Conservation (phyloP, 345 rosid genomes). For the Excoecaria agallocha region DNA sequence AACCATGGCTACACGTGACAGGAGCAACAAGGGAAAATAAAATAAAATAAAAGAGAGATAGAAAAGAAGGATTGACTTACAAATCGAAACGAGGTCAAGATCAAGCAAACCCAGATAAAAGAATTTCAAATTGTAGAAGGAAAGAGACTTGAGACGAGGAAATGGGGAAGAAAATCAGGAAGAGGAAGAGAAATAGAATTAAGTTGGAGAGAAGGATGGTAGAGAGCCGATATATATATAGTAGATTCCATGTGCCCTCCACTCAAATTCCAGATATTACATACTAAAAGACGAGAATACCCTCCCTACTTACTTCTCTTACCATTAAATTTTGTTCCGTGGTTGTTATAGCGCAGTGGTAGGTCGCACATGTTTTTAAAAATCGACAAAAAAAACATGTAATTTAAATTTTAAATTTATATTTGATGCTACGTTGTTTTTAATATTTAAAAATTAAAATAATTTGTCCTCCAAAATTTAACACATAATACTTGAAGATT, state of each 20-base stretch:
- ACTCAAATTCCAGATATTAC: neutral
- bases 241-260: neutral
- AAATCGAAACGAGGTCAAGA: constrained; percentile 13
- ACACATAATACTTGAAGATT: too few species aligned
- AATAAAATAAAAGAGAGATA: neutral
- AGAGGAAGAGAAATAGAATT: neutral
- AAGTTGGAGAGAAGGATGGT: neutral
- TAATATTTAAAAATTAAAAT: too few species aligned
- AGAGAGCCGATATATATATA: neutral
- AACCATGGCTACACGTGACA: neutral
- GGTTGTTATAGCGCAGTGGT: neutral
- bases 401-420: too few species aligned
- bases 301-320: neutral
- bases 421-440: too few species aligned
- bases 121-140: neutral
- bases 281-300: neutral
- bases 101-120: constrained; percentile 3
- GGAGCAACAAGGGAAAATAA: too few species aligned
- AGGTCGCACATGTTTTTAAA: too few species aligned
- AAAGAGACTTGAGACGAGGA: neutral
- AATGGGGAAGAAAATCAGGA: neutral
- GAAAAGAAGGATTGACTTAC: constrained; percentile 6
- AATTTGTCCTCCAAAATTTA: too few species aligned
- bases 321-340: neutral
- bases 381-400: too few species aligned